Conservation (phyloP, 257 asterid species). For the Handroanthus guayacan region DNA sequence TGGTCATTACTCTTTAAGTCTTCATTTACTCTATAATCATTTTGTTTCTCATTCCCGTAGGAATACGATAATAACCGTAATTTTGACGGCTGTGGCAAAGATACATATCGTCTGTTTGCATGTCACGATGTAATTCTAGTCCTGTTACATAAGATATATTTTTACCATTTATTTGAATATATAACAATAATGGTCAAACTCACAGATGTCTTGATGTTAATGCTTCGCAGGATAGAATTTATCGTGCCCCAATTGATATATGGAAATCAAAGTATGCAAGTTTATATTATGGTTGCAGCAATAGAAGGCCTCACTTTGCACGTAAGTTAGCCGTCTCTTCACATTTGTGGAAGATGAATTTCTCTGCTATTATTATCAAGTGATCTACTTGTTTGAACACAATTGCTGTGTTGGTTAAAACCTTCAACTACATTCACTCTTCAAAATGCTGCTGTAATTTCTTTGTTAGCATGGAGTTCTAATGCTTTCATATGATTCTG, state of each 20-base stretch:
- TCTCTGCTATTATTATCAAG: conserved; percentile 4
- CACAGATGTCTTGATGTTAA: conserved; percentile 34
- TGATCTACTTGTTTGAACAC: conserved; percentile 24
- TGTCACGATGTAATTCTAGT: conserved; percentile 12
- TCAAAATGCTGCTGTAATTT: conserved; percentile 23
- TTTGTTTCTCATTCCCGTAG: conserved; percentile 14
- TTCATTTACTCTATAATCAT: background rate
- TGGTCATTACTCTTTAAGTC: conserved; percentile 9
- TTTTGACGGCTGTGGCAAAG: conserved; percentile 9
- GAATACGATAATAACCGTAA: background rate
- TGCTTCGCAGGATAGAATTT: conserved; percentile 63
- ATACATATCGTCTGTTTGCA: conserved; percentile 20
- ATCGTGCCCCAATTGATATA: conserved; percentile 75
- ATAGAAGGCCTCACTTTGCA: conserved; percentile 69
- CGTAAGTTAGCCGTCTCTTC: conserved; percentile 58
- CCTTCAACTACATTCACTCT: background rate
- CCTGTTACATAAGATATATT: background rate
- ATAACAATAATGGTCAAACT: conserved; percentile 17
- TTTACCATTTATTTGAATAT: conserved; percentile 16
- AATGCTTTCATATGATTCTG: conserved; percentile 23
- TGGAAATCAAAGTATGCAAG: conserved; percentile 89
- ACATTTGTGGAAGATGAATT: conserved; percentile 26
- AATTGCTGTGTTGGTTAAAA: conserved; percentile 29
- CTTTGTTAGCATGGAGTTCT: conserved; percentile 16
- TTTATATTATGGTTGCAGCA: conserved; percentile 87